phyloP scores from a whole-genome alignment of 177 flowering plant genomes.

The Vitis hybrid region DNA sequence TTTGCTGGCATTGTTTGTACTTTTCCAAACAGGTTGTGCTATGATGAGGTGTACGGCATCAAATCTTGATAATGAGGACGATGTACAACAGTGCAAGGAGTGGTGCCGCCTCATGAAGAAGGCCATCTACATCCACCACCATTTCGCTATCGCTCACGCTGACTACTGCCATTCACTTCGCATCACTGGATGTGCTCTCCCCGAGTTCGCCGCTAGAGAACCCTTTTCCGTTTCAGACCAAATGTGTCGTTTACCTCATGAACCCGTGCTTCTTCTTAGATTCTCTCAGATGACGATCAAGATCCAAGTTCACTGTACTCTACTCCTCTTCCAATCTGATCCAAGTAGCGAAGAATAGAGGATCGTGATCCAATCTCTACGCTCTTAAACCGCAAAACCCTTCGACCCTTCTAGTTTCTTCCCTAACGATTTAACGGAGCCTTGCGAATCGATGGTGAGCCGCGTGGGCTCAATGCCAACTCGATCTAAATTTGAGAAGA shows the following conservation, averaged over 20 bases:
- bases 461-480: constrained; percentile 1
- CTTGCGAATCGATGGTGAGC: not conserved
- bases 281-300: no score
- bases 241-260: constrained; percentile 11
- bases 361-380: no score
- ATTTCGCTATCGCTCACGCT: constrained; percentile 85
- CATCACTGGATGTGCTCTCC: constrained; percentile 76
- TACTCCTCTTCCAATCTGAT: no score
- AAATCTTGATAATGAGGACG: constrained; percentile 86
- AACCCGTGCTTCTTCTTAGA: no score
- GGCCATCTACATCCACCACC: constrained; percentile 84
- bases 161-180: constrained; percentile 91
- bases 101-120: constrained; percentile 88
- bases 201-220: constrained; percentile 74
- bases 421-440: constrained; percentile 10
- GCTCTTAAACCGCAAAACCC: not conserved
- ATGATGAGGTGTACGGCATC: constrained; percentile 84
- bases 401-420: constrained; percentile 15
- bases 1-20: not conserved
- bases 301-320: no score
- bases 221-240: constrained; percentile 70
- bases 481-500: constrained; percentile 4
- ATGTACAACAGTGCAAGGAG: constrained; percentile 88
- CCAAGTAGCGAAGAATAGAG: no score
- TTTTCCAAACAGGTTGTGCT: not conserved